A percentile compares a stretch with the other conserved stretches of the same genome.
These are phyloP conservation scores for Cutaneotrichosporon curvatum DNA, from an alignment of 1,284 basidiomycete genomes.

Conservation along the genomic window DNA sequence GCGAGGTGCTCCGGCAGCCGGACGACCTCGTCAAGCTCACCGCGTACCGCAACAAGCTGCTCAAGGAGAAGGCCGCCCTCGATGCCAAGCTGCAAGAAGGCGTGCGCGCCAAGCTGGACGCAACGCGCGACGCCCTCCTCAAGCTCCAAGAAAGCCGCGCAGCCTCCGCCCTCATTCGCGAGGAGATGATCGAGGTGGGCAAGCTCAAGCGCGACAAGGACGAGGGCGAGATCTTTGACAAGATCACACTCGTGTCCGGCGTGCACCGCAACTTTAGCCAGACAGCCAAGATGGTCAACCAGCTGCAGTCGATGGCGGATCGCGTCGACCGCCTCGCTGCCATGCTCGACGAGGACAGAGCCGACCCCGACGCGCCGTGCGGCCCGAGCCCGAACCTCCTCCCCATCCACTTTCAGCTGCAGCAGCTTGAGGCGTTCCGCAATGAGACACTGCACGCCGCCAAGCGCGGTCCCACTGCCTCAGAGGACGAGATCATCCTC, in stretches of 20 bases:
- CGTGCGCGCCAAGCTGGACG: slow-evolving; percentile 87
- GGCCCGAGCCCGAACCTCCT: slow-evolving; percentile 83
- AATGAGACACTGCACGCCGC: slow-evolving; percentile 90
- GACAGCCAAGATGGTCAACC: slow-evolving; percentile 90
- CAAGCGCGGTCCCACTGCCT: slow-evolving; percentile 56
- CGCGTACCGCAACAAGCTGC: slow-evolving; percentile 84
- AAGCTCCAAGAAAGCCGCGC: slow-evolving; percentile 75
- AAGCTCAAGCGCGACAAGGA: slow-evolving; percentile 52
- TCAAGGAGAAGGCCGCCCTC: slow-evolving; percentile 94
- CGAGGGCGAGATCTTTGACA: slow-evolving; percentile 60
- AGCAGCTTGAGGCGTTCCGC: slow-evolving; percentile 82
- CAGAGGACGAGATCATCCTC: slow-evolving; percentile 58
- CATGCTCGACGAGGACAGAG: slow-evolving; percentile 67
- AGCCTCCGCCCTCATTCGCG: slow-evolving; percentile 78
- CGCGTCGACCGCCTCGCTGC: slow-evolving; percentile 72
- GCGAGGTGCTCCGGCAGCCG: slow-evolving; percentile 78
- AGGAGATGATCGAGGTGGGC: slow-evolving; percentile 86
- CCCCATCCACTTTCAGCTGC: slow-evolving; percentile 81
- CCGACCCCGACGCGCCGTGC: slow-evolving; percentile 55
- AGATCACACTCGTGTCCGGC: slow-evolving; percentile 86
- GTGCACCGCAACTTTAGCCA: slow-evolving; percentile 93
- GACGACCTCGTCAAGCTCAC: slow-evolving; percentile 88
- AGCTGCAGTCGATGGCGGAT: slow-evolving; percentile 79
- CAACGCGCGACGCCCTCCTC: slow-evolving; percentile 79
- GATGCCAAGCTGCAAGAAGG: slow-evolving; percentile 85